These are phyloP conservation scores for Malassezia furfur DNA, from an alignment of 1,284 basidiomycete species.

Conservation along the genomic window DNA sequence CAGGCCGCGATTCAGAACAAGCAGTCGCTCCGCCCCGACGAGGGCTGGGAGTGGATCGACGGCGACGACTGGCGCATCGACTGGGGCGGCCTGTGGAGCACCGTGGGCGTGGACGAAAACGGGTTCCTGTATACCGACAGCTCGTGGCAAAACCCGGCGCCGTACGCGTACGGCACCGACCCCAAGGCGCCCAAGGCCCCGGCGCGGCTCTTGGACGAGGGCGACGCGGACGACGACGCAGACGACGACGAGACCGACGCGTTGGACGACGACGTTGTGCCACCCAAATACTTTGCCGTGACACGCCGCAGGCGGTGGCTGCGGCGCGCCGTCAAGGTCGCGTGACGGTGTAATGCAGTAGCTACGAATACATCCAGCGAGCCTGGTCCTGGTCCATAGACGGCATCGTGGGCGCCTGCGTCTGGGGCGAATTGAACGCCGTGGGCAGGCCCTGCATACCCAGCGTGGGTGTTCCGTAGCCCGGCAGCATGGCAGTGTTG, in stretches of 20 bases:
- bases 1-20: constrained; percentile 22
- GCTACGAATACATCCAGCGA: constrained; percentile 1
- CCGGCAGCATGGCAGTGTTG: not conserved
- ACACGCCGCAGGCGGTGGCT: constrained; percentile 20
- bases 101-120: constrained; percentile 38
- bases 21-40: constrained; percentile 33
- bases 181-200: not conserved
- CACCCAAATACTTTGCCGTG: not conserved
- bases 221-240: not conserved
- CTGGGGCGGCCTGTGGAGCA: constrained; percentile 42
- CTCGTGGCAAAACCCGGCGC: constrained; percentile 41
- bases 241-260: constrained; percentile 11
- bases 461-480: not conserved
- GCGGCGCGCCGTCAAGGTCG: constrained; percentile 14
- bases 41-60: constrained; percentile 41
- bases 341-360: not conserved
- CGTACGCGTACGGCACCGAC: constrained; percentile 35
- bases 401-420: not conserved
- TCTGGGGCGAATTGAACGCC: not conserved
- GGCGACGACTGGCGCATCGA: constrained; percentile 48
- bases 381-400: not conserved
- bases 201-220: not conserved
- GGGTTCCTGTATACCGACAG: constrained; percentile 45
- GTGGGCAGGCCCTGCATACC: constrained; percentile 1
- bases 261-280: not conserved